Evolutionary conservation across 495 filamentous ascomycete genomes (phyloP).

Genomic region (Aspergillus leporis): DNA sequence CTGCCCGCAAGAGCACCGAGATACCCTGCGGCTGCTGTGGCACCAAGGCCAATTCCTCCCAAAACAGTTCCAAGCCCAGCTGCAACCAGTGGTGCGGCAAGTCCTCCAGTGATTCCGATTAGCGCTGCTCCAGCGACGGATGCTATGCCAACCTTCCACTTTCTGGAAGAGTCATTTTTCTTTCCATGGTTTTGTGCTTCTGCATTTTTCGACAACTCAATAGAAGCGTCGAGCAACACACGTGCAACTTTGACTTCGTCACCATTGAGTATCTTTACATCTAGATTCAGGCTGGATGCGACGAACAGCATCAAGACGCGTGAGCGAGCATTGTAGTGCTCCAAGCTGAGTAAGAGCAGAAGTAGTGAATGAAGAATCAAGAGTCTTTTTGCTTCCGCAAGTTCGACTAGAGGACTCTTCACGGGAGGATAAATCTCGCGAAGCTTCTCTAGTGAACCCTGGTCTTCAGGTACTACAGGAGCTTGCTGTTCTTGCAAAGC

Average conservation of each 20-base stretch:
- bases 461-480: constrained; percentile 27
- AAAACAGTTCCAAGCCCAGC: constrained; percentile 81
- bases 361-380: constrained; percentile 64
- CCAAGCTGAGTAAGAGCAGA: constrained; percentile 74
- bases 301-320: constrained; percentile 72
- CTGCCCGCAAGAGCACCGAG: constrained; percentile 78
- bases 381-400: constrained; percentile 42
- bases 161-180: constrained; percentile 61
- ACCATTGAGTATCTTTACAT: constrained; percentile 61
- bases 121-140: constrained; percentile 75
- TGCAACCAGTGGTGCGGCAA: constrained; percentile 79
- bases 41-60: constrained; percentile 77
- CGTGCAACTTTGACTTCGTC: constrained; percentile 75
- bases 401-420: constrained; percentile 41
- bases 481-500: constrained; percentile 12
- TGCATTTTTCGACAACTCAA: constrained; percentile 67
- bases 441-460: constrained; percentile 32
- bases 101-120: constrained; percentile 78
- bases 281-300: constrained; percentile 65
- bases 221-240: constrained; percentile 70
- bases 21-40: constrained; percentile 75
- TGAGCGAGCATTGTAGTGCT: constrained; percentile 76
- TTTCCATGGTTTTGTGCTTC: constrained; percentile 67
- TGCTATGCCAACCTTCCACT: constrained; percentile 82
- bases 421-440: constrained; percentile 47